Conservation (phyloP, 2,329 filamentous ascomycete species). For the Albophoma yamanashiensis region DNA sequence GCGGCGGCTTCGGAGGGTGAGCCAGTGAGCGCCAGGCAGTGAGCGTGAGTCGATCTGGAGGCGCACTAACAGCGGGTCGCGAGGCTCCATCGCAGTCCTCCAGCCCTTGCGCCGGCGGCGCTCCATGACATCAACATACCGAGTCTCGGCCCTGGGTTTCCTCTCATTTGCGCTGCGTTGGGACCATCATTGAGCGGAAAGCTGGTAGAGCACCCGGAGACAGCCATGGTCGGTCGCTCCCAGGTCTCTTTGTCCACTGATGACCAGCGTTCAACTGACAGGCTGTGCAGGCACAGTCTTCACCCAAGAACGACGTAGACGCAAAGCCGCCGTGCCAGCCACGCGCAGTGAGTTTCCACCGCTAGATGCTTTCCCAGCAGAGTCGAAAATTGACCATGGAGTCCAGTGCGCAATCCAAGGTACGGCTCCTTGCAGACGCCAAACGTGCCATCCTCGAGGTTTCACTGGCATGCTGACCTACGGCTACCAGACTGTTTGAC, state of each 20-base stretch:
- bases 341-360: constrained; percentile 54
- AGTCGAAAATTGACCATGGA: neutral
- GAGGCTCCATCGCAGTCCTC: neutral
- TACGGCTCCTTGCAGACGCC: constrained; percentile 20
- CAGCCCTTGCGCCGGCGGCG: neutral
- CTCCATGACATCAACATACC: neutral
- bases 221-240: neutral
- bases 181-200: neutral
- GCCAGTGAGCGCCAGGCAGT: neutral
- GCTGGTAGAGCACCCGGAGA: neutral
- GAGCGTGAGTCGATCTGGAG: neutral
- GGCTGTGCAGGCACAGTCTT: constrained; percentile 7
- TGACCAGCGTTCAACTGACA: neutral
- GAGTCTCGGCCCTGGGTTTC: neutral
- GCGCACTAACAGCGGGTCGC: constrained; percentile 2
- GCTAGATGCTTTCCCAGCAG: neutral
- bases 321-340: constrained; percentile 76
- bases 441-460: neutral
- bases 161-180: neutral
- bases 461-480: neutral
- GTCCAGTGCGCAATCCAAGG: constrained; percentile 80
- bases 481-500: constrained; percentile 59
- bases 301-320: constrained; percentile 57
- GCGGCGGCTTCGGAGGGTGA: too few relatives aligned
- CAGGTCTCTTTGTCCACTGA: neutral